Evolutionary conservation across 495 filamentous ascomycete species (phyloP).

Genomic region (Penicillium alfredii): DNA sequence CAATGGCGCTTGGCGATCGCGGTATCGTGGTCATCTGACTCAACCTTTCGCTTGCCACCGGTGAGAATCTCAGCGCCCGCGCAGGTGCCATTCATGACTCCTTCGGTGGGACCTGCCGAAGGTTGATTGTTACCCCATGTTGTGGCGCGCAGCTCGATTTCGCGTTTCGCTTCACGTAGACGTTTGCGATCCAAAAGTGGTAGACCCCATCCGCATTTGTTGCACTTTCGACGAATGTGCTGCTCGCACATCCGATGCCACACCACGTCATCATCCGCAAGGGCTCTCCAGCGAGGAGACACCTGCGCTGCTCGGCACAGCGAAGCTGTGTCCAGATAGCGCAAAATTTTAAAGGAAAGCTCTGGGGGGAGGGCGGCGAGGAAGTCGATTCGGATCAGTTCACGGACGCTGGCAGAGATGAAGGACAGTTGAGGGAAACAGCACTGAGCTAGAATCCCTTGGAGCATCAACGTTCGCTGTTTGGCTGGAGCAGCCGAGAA

Average conservation of each 20-base stretch:
- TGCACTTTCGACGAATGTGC: conserved; percentile 94
- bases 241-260: conserved; percentile 99
- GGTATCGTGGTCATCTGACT: conserved; percentile 22
- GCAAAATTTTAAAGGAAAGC: conserved; percentile 87
- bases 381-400: conserved; percentile 95
- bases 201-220: conserved; percentile 93
- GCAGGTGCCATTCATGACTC: conserved; percentile 13
- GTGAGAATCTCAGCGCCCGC: conserved; percentile 16
- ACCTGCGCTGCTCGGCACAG: conserved; percentile 97
- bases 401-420: conserved; percentile 76
- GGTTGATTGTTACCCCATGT: conserved; percentile 36
- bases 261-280: conserved; percentile 95
- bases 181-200: conserved; percentile 84
- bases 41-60: conserved; percentile 36
- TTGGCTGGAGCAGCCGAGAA: conserved; percentile 94
- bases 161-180: conserved; percentile 78
- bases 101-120: conserved; percentile 17
- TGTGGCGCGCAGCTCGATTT: conserved; percentile 68
- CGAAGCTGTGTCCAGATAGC: conserved; percentile 89
- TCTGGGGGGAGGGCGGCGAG: conserved; percentile 81
- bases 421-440: conserved; percentile 96
- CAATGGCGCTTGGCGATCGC: conserved; percentile 35
- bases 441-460: conserved; percentile 90
- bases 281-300: conserved; percentile 73
- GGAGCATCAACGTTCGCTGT: conserved; percentile 90